These are phyloP conservation scores for Vicia faba DNA, from an alignment of 306 rosid species.

Conservation along the genomic window DNA sequence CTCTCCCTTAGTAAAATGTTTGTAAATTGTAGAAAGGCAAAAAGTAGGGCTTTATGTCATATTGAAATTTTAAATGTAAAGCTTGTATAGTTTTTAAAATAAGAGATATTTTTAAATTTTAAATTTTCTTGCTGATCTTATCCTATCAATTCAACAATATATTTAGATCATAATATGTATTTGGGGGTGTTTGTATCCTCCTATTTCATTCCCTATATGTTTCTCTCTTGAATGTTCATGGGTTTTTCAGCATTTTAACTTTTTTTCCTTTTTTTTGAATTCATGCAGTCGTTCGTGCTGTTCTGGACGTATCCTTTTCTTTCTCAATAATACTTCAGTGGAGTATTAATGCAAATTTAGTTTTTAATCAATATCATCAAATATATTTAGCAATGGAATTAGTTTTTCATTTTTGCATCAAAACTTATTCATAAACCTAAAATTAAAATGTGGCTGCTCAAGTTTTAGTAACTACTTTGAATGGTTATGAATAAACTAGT, in stretches of 20 bases:
- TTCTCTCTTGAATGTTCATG: background rate
- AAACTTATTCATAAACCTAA: slow-evolving; percentile 9
- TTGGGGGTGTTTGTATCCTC: background rate
- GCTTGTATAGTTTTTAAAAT: background rate
- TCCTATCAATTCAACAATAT: background rate
- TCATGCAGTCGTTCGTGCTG: slow-evolving; percentile 95
- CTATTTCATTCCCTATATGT: background rate
- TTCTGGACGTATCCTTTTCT: slow-evolving; percentile 97
- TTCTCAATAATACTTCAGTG: slow-evolving; percentile 23
- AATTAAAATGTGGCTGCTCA: background rate
- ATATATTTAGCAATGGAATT: background rate
- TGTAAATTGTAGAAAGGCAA: background rate
- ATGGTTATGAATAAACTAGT: background rate
- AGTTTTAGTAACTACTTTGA: slow-evolving; percentile 15
- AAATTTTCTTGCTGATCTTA: background rate
- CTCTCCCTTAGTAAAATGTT: background rate
- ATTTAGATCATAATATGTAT: background rate
- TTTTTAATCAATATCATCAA: slow-evolving; percentile 27
- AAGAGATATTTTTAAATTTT: no score
- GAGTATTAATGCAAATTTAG: slow-evolving; percentile 21
- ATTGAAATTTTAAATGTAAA: background rate
- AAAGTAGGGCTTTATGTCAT: background rate
- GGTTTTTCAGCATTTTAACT: slow-evolving; percentile 33
- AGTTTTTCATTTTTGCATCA: no score
- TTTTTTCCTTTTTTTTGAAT: slow-evolving; percentile 20